A percentile compares a stretch with the other conserved stretches of the same genome.
phyloP scores from a whole-genome alignment of 2,329 filamentous ascomycete genomes.

The Trichoderma sp. region DNA sequence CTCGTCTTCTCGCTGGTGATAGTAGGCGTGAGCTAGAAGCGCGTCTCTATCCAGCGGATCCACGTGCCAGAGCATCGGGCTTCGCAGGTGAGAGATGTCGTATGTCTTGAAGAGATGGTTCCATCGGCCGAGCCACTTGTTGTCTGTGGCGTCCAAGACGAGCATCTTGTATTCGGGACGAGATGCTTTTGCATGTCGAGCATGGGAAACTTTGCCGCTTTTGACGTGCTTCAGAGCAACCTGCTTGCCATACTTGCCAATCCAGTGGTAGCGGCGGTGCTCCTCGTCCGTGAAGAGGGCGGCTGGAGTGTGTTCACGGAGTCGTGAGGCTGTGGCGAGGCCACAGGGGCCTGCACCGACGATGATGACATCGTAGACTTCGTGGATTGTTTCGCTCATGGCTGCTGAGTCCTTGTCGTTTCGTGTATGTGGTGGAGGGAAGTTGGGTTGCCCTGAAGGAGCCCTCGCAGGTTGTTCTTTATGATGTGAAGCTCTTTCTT shows the following conservation, averaged over 20 bases:
- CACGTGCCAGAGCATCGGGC: conserved; percentile 82
- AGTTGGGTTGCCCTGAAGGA: too few species aligned
- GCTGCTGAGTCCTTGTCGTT: not conserved
- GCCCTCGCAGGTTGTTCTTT: too few species aligned
- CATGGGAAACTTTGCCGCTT: conserved; percentile 37
- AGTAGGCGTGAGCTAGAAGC: conserved; percentile 68
- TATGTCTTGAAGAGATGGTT: conserved; percentile 68
- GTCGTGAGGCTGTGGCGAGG: conserved; percentile 70
- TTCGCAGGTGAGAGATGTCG: conserved; percentile 71
- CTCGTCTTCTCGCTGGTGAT: conserved; percentile 61
- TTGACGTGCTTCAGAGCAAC: conserved; percentile 57
- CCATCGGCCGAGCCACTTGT: conserved; percentile 72
- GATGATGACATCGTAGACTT: conserved; percentile 68
- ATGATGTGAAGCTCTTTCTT: too few species aligned
- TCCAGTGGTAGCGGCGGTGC: conserved; percentile 79
- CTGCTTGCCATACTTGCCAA: conserved; percentile 64
- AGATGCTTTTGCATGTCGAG: conserved; percentile 1
- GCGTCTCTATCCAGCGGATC: conserved; percentile 76
- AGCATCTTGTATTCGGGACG: conserved; percentile 50
- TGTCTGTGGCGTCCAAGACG: conserved; percentile 67
- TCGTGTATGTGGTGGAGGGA: not conserved
- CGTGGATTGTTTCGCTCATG: conserved; percentile 34
- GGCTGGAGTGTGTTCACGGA: conserved; percentile 72
- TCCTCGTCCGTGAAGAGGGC: conserved; percentile 84
- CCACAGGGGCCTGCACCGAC: conserved; percentile 76